Percentiles rank a stretch among this genome's conserved stretches.
These are phyloP conservation scores for Microsporum canis DNA, from an alignment of 2,329 filamentous ascomycete genomes.

Conservation along the genomic window DNA sequence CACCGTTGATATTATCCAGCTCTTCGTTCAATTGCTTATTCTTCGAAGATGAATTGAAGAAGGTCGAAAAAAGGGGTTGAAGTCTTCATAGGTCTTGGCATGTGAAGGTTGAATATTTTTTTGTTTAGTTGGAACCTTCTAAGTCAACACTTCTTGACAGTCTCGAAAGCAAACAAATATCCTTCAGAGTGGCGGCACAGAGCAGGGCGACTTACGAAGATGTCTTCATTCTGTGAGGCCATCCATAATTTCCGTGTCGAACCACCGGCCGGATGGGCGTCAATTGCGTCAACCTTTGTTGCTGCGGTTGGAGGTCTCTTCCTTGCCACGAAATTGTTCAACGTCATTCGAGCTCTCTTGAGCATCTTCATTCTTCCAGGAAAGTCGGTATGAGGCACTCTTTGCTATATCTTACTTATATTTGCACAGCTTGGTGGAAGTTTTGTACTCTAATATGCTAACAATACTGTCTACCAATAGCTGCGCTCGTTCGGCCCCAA, in stretches of 20 bases:
- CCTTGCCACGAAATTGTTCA: conserved; percentile 46
- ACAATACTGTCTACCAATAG: conserved; percentile 35
- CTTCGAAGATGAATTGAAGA: background rate
- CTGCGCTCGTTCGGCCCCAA: conserved; percentile 82
- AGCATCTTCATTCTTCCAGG: conserved; percentile 56
- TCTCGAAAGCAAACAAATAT: background rate
- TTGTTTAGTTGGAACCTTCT: background rate
- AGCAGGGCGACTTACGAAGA: background rate
- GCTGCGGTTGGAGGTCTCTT: conserved; percentile 47
- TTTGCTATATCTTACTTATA: background rate
- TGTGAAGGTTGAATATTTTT: background rate
- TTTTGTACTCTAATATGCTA: background rate
- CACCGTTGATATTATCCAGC: background rate
- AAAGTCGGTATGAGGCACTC: conserved; percentile 32
- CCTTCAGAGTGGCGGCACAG: background rate
- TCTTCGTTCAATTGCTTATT: background rate
- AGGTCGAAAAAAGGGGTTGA: background rate
- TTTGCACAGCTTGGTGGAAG: background rate
- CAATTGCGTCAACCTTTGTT: conserved; percentile 26
- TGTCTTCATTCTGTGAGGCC: background rate
- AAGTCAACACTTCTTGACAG: background rate
- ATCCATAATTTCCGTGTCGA: conserved; percentile 27
- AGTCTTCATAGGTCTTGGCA: background rate
- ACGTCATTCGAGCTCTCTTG: conserved; percentile 50
- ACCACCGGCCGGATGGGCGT: conserved; percentile 27